Conservation (phyloP, 2,329 filamentous ascomycete genomes). For the Pseudogymnoascus sp. region DNA sequence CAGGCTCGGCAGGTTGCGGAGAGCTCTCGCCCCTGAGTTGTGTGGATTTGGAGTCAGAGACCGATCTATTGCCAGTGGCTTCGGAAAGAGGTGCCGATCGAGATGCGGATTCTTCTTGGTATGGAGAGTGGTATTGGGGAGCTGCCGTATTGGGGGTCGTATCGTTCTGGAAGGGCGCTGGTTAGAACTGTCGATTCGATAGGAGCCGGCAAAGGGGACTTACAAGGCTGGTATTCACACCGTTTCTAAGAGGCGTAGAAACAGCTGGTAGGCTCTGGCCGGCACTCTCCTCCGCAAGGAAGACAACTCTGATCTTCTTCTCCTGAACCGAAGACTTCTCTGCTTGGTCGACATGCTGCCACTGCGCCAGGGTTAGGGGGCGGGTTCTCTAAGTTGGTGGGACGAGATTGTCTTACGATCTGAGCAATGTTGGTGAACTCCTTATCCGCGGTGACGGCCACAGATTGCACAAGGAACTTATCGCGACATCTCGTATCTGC, state of each 20-base stretch:
- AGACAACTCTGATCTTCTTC: constrained; percentile 90
- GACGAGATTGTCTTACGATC: constrained; percentile 53
- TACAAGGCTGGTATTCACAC: constrained; percentile 18
- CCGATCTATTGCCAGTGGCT: background rate
- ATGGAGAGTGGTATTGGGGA: constrained; percentile 48
- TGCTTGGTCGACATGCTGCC: constrained; percentile 63
- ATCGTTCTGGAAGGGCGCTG: constrained; percentile 12
- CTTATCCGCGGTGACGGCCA: constrained; percentile 72
- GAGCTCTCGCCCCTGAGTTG: background rate
- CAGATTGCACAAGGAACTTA: constrained; percentile 95
- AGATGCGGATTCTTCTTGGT: constrained; percentile 31
- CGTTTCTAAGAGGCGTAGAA: constrained; percentile 24
- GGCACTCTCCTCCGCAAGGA: constrained; percentile 56
- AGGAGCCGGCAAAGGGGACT: background rate
- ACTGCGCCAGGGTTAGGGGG: constrained; percentile 31
- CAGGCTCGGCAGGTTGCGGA: constrained; percentile 11
- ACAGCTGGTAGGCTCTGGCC: constrained; percentile 7
- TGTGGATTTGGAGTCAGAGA: background rate
- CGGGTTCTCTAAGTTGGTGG: background rate
- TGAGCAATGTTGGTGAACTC: constrained; percentile 73
- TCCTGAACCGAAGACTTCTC: constrained; percentile 76
- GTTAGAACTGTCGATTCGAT: background rate
- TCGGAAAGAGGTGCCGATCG: background rate
- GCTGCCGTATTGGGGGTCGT: constrained; percentile 31
- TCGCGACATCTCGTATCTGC: constrained; percentile 84